These are phyloP conservation scores for Spencermartinsiella europaea DNA, from an alignment of 805 yeast species.

Conservation along the genomic window DNA sequence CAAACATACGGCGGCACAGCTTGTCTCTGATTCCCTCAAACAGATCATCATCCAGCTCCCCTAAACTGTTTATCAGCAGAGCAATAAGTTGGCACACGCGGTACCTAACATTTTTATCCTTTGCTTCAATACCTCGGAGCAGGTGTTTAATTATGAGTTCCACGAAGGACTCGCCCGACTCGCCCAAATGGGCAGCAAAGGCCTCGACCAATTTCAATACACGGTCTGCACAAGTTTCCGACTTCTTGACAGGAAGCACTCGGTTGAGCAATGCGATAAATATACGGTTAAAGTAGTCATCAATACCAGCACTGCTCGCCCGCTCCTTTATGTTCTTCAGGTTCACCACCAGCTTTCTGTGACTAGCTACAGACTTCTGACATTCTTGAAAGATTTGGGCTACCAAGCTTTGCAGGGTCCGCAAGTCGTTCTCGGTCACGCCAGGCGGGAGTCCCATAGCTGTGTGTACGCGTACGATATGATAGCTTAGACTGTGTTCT, in stretches of 20 bases:
- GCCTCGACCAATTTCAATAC: conserved; percentile 62
- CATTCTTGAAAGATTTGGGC: conserved; percentile 76
- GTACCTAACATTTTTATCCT: conserved; percentile 70
- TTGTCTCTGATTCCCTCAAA: conserved; percentile 58
- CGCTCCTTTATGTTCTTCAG: conserved; percentile 50
- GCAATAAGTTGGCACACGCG: conserved; percentile 75
- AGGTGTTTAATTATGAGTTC: conserved; percentile 60
- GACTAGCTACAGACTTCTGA: conserved; percentile 68
- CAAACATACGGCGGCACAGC: conserved; percentile 35
- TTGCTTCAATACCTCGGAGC: conserved; percentile 72
- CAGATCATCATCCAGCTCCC: conserved; percentile 69
- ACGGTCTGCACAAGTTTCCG: conserved; percentile 69
- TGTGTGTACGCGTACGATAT: too few species aligned
- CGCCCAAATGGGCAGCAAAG: conserved; percentile 38
- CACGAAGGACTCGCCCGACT: conserved; percentile 40
- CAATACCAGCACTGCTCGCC: conserved; percentile 47
- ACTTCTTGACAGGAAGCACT: conserved; percentile 60
- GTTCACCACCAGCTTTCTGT: conserved; percentile 64
- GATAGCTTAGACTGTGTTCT: too few species aligned
- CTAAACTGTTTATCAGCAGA: conserved; percentile 61
- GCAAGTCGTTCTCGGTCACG: conserved; percentile 15
- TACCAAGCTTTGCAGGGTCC: conserved; percentile 12
- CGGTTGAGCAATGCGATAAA: conserved; percentile 62
- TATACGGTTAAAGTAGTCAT: conserved; percentile 53
- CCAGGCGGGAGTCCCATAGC: conserved; percentile 14